phyloP scores from a whole-genome alignment of 768 basidiomycete genomes.

The Thelephora ganbajun region DNA sequence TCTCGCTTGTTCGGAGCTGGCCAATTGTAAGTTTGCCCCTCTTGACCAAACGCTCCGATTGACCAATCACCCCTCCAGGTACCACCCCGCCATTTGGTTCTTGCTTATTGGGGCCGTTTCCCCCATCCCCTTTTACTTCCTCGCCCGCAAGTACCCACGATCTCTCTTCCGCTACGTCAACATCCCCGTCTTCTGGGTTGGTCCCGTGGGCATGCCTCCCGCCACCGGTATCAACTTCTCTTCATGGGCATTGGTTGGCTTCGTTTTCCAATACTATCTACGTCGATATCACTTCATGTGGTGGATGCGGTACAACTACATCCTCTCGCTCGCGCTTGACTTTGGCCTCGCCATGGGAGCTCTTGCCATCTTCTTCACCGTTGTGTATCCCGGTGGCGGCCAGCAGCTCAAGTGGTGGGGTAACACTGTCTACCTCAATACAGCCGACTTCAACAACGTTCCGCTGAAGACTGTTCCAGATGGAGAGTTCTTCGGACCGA shows the following conservation, averaged over 20 bases:
- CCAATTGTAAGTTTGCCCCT: constrained; percentile 26
- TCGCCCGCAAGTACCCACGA: constrained; percentile 66
- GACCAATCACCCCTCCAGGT: constrained; percentile 20
- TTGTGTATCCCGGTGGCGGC: constrained; percentile 41
- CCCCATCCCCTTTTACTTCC: constrained; percentile 74
- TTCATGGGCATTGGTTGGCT: constrained; percentile 65
- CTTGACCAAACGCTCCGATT: constrained; percentile 5
- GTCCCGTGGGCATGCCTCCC: constrained; percentile 63
- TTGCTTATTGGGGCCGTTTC: constrained; percentile 65
- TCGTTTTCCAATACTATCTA: constrained; percentile 78
- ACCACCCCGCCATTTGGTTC: constrained; percentile 52
- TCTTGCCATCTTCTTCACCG: constrained; percentile 53
- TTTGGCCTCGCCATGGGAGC: constrained; percentile 46
- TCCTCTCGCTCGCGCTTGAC: constrained; percentile 59
- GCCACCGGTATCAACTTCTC: constrained; percentile 86
- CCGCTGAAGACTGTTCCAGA: constrained; percentile 34
- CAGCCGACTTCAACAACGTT: constrained; percentile 52
- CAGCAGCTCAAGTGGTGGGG: constrained; percentile 66
- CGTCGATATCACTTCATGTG: constrained; percentile 52
- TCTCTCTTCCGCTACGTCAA: constrained; percentile 80
- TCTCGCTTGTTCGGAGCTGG: constrained; percentile 52
- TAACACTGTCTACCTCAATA: constrained; percentile 60
- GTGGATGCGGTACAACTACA: constrained; percentile 81
- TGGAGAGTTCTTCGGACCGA: constrained; percentile 46
- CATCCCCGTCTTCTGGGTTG: constrained; percentile 75